Evolutionary conservation across 257 asterid species (phyloP).

Genomic region (Primulina eburnea): DNA sequence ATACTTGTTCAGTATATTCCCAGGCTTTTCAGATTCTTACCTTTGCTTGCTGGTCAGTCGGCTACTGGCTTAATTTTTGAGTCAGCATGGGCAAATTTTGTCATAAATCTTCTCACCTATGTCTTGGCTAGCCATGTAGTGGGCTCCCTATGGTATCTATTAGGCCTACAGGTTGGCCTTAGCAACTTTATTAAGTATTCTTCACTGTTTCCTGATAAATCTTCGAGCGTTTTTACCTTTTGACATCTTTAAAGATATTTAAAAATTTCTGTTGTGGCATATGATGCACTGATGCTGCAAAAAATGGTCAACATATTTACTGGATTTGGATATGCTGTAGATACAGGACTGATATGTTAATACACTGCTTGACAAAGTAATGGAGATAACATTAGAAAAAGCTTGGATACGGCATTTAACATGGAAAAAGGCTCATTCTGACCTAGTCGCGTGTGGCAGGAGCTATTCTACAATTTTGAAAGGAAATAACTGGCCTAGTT

Average conservation of each 20-base stretch:
- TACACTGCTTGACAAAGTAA: neutral
- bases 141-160: constrained; percentile 93
- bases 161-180: constrained; percentile 63
- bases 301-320: neutral
- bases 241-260: neutral
- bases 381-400: neutral
- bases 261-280: neutral
- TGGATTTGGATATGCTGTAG: neutral
- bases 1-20: constrained; percentile 72
- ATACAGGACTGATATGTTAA: neutral
- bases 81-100: constrained; percentile 83
- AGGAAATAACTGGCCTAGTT: neutral
- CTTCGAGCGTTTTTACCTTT: neutral
- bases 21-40: constrained; percentile 68
- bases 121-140: constrained; percentile 81
- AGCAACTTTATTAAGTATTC: constrained; percentile 8
- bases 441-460: neutral
- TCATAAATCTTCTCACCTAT: constrained; percentile 68
- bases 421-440: neutral
- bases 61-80: constrained; percentile 76
- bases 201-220: neutral
- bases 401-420: neutral
- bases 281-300: constrained; percentile 3
- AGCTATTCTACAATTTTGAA: neutral
- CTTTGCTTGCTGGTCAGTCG: constrained; percentile 70